phyloP scores from a whole-genome alignment of 106 monocot genomes.

The Dendrobium catenatum region DNA sequence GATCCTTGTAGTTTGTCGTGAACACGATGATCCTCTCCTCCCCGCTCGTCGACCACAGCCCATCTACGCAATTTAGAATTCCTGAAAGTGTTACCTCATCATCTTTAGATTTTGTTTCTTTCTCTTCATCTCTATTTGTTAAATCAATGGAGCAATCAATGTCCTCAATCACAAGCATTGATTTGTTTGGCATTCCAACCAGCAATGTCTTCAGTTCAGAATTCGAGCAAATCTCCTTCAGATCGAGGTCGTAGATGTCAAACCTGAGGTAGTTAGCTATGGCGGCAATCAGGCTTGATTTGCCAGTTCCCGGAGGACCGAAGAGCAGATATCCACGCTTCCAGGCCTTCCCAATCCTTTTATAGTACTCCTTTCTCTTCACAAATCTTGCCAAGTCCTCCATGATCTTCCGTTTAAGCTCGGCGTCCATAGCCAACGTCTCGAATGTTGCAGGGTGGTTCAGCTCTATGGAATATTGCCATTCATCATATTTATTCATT shows the following conservation, averaged over 20 bases:
- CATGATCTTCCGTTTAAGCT: constrained; percentile 9
- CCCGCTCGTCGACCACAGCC: constrained; percentile 26
- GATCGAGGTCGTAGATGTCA: constrained; percentile 26
- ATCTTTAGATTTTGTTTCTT: background rate
- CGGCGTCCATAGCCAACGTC: constrained; percentile 27
- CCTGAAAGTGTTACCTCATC: constrained; percentile 20
- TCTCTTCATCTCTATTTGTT: constrained; percentile 7
- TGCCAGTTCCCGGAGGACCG: constrained; percentile 35
- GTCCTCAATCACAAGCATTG: constrained; percentile 28
- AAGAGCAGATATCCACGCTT: constrained; percentile 32
- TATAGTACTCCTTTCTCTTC: constrained; percentile 17
- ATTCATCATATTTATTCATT: constrained; percentile 5
- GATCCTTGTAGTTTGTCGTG: constrained; percentile 24
- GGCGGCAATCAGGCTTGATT: constrained; percentile 30
- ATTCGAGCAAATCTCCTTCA: constrained; percentile 5
- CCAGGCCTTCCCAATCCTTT: constrained; percentile 26
- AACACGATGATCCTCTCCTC: constrained; percentile 27
- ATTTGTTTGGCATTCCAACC: background rate
- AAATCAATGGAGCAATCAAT: constrained; percentile 19
- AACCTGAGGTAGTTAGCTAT: constrained; percentile 29
- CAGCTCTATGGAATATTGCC: constrained; percentile 4
- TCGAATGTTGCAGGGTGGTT: constrained; percentile 28
- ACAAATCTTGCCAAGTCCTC: constrained; percentile 28
- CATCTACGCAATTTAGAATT: constrained; percentile 19
- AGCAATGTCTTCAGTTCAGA: constrained; percentile 9